Evolutionary conservation across 2,329 filamentous ascomycete species (phyloP).

Genomic region (Colletotrichum tabaci): DNA sequence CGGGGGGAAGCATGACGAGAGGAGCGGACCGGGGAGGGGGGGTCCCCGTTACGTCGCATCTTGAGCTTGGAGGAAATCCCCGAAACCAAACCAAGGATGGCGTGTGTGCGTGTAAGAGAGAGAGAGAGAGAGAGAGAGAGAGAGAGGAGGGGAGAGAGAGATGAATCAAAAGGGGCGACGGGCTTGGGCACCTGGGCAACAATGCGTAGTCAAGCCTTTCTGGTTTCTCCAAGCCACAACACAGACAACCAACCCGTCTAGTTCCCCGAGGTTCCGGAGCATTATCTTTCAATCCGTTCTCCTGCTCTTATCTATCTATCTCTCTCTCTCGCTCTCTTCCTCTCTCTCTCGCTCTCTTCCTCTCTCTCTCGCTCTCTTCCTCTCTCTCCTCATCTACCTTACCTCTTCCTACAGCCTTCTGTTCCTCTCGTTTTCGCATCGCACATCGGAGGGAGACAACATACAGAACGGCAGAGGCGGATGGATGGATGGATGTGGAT

Average conservation of each 20-base stretch:
- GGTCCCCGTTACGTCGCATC: background rate
- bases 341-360: no score
- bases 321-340: background rate
- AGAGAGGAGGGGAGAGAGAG: background rate
- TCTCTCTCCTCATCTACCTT: no score
- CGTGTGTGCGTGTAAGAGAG: no score
- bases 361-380: background rate
- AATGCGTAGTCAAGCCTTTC: no score
- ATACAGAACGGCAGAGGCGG: background rate
- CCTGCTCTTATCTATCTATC: background rate
- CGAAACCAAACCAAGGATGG: background rate
- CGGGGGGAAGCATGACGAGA: background rate
- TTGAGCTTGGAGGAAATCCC: background rate
- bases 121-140: no score
- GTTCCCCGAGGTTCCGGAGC: background rate
- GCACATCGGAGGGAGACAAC: background rate
- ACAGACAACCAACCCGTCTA: background rate
- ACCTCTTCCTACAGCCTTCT: no score
- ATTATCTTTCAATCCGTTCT: background rate
- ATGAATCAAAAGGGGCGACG: background rate
- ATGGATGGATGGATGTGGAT: background rate
- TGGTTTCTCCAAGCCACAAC: background rate
- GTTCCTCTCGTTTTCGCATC: background rate
- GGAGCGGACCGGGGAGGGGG: background rate
- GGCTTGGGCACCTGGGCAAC: no score